These are phyloP conservation scores for Populus alba DNA, from an alignment of 345 rosid species.

Conservation along the genomic window DNA sequence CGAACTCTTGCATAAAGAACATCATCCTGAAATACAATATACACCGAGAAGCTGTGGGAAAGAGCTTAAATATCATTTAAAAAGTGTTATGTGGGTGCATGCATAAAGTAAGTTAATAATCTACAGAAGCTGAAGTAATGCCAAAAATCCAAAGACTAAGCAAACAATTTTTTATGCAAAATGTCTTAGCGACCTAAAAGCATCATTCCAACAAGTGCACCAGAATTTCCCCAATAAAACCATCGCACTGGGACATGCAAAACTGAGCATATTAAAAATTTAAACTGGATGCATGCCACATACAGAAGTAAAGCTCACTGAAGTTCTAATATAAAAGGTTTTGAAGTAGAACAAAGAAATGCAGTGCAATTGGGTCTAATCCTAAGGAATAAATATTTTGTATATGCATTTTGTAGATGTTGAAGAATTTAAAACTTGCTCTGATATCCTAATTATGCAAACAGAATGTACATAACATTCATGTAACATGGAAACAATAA, in stretches of 20 bases:
- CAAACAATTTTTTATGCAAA: background rate
- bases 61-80: background rate
- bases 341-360: background rate
- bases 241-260: background rate
- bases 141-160: background rate
- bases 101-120: background rate
- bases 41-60: slow-evolving; percentile 9
- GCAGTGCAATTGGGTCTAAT: background rate
- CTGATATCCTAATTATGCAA: background rate
- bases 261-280: background rate
- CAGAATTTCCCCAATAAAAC: background rate
- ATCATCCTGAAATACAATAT: slow-evolving; percentile 61
- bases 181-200: background rate
- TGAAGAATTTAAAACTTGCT: background rate
- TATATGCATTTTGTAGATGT: background rate
- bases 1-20: slow-evolving; percentile 95
- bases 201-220: background rate
- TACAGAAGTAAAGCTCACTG: background rate
- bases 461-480: background rate
- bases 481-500: background rate
- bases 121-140: background rate
- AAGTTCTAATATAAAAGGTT: background rate
- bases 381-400: background rate
- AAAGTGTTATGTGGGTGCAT: background rate
- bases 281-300: background rate